A percentile compares a stretch with the other conserved stretches of the same genome.
Conservation (phyloP, 1,284 basidiomycete species). For the Mycosarcoma mackinlayi region DNA sequence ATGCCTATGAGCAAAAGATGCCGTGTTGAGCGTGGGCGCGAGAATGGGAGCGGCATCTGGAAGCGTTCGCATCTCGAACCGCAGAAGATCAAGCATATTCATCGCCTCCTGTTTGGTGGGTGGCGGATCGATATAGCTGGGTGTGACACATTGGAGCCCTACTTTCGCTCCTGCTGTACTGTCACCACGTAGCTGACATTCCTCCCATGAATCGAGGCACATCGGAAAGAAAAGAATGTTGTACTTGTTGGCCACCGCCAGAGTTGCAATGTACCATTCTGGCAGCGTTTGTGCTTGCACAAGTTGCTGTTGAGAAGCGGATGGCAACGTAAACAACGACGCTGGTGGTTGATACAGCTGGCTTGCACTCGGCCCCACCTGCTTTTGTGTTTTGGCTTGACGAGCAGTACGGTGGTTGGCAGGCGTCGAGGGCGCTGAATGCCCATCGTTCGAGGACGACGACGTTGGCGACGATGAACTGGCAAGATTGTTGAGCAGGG, state of each 20-base stretch:
- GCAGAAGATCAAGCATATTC: conserved; percentile 7
- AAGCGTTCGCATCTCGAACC: conserved; percentile 6
- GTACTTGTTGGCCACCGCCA: conserved; percentile 19
- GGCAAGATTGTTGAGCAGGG: neutral
- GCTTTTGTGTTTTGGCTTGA: too few relatives aligned
- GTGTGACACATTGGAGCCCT: conserved; percentile 2
- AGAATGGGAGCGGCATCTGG: neutral
- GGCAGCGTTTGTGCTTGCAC: neutral
- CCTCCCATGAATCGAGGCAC: conserved; percentile 16
- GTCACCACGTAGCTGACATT: conserved; percentile 1
- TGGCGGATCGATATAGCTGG: conserved; percentile 14
- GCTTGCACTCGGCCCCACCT: too few relatives aligned
- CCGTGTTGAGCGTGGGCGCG: neutral
- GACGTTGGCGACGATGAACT: neutral
- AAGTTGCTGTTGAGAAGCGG: neutral
- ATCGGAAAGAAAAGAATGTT: conserved; percentile 17
- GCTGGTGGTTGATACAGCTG: too few relatives aligned
- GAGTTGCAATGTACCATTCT: conserved; percentile 6
- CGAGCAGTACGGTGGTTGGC: too few relatives aligned
- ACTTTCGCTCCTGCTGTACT: neutral
- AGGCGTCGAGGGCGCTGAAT: neutral
- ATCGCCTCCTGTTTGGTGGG: conserved; percentile 7
- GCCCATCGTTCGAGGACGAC: neutral
- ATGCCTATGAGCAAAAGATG: neutral
- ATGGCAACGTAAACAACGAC: too few relatives aligned